Evolutionary conservation across 352 stramenopile species (phyloP).

Genomic region (Pythium aristosporum): DNA sequence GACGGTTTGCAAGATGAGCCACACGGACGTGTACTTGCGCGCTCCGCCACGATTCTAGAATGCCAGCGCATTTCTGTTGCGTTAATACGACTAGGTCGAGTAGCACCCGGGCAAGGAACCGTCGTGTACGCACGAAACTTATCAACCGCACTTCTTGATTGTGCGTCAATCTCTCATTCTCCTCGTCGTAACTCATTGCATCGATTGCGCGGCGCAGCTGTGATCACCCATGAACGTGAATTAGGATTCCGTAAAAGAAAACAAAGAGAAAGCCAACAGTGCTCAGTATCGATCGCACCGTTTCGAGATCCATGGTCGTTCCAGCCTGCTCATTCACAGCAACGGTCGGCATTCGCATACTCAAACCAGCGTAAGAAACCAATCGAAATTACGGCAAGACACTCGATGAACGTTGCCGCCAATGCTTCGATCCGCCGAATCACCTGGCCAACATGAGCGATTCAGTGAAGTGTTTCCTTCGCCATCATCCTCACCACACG

Average conservation of each 20-base stretch:
- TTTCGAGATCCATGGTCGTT: constrained; percentile 50
- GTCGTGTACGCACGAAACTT: constrained; percentile 41
- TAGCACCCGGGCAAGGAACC: neutral
- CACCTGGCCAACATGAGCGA: constrained; percentile 29
- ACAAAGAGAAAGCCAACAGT: too few species aligned
- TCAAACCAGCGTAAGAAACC: neutral
- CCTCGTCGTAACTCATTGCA: constrained; percentile 62
- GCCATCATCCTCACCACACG: neutral
- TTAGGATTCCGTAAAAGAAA: neutral
- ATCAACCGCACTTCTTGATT: constrained; percentile 55
- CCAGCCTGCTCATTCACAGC: constrained; percentile 34
- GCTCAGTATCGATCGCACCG: constrained; percentile 27
- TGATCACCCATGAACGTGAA: neutral
- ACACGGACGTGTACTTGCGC: constrained; percentile 81
- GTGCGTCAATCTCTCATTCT: constrained; percentile 53
- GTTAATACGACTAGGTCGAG: neutral
- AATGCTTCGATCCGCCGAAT: constrained; percentile 60
- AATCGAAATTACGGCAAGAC: constrained; percentile 4
- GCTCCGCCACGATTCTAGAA: constrained; percentile 58
- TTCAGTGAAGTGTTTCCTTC: neutral
- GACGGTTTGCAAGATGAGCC: constrained; percentile 78
- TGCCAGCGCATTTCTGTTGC: neutral
- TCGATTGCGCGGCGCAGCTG: constrained; percentile 57
- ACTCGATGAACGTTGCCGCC: constrained; percentile 53
- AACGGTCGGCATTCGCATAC: neutral